A percentile compares a stretch with the other conserved stretches of the same genome.
Conservation (phyloP, 495 filamentous ascomycete genomes). For the Cetradonia linearis region DNA sequence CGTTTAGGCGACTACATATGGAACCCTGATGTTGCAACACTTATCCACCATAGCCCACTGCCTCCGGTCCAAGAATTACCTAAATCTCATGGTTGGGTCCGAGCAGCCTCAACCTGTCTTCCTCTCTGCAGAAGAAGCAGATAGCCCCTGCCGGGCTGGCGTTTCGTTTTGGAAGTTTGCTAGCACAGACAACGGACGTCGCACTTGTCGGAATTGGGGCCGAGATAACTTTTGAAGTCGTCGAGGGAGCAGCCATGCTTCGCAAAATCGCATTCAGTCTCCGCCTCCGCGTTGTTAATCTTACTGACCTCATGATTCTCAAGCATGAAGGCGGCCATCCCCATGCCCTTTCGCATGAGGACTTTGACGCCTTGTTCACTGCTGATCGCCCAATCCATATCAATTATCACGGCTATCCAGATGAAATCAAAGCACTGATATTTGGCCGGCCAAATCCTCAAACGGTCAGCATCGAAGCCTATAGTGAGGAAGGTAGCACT, state of each 20-base stretch:
- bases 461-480: constrained; percentile 49
- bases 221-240: constrained; percentile 61
- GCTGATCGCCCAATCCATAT: constrained; percentile 48
- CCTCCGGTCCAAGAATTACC: constrained; percentile 52
- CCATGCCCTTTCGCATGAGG: constrained; percentile 35
- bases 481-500: constrained; percentile 60
- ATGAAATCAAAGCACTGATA: constrained; percentile 54
- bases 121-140: constrained; percentile 55
- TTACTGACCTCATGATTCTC: constrained; percentile 63
- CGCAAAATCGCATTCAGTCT: constrained; percentile 43
- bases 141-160: constrained; percentile 53
- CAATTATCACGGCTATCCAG: constrained; percentile 64
- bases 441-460: constrained; percentile 46
- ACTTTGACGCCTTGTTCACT: constrained; percentile 49
- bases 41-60: constrained; percentile 54
- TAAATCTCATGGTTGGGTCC: constrained; percentile 65
- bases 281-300: constrained; percentile 56
- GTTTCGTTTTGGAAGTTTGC: constrained; percentile 59
- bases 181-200: constrained; percentile 52
- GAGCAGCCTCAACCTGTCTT: constrained; percentile 63
- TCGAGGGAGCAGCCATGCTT: constrained; percentile 53
- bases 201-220: constrained; percentile 62
- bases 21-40: too few species aligned
- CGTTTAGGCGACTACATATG: too few species aligned
- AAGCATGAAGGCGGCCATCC: constrained; percentile 50